Conservation (phyloP, 495 filamentous ascomycete genomes). For the Chlorociboria aeruginascens region DNA sequence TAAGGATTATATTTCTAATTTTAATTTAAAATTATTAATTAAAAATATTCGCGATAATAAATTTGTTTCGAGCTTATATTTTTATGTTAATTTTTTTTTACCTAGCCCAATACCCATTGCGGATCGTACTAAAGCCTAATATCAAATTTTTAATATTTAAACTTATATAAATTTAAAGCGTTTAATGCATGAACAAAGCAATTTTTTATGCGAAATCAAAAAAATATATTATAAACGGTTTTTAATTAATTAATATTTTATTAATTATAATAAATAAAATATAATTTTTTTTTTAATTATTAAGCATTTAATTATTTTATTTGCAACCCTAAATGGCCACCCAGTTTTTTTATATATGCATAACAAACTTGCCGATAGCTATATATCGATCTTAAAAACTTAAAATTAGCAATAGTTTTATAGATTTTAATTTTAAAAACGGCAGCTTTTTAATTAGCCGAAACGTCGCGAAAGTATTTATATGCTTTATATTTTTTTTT, state of each 20-base stretch:
- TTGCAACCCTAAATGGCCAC: neutral
- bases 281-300: neutral
- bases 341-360: neutral
- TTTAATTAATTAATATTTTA: neutral
- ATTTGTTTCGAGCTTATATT: neutral
- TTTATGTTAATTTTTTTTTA: neutral
- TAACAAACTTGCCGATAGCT: too few species aligned
- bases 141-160: neutral
- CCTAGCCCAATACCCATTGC: neutral
- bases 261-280: neutral
- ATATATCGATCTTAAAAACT: too few species aligned
- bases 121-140: neutral
- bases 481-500: too few species aligned
- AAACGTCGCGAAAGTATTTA: too few species aligned
- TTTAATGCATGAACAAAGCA: neutral
- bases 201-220: neutral
- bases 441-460: too few species aligned
- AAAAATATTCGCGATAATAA: neutral
- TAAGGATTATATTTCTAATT: neutral
- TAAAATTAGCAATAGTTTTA: too few species aligned
- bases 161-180: neutral
- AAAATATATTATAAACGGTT: neutral
- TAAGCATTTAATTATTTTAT: neutral
- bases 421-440: too few species aligned
- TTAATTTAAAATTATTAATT: neutral